These are phyloP conservation scores for Aspergillus tamarii DNA, from an alignment of 2,329 filamentous ascomycete species.

Conservation along the genomic window DNA sequence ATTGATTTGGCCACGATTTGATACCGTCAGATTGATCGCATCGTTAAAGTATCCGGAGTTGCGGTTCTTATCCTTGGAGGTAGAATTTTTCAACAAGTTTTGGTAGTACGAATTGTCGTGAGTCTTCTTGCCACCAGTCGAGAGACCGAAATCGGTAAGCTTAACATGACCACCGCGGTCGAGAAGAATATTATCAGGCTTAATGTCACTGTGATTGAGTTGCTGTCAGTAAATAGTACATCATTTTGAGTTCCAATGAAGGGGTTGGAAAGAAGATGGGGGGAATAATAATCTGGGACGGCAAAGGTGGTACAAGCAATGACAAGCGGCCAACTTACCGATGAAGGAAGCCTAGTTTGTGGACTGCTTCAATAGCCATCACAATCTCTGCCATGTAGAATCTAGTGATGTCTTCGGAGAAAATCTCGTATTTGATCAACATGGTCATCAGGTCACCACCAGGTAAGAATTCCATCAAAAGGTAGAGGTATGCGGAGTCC, in stretches of 20 bases:
- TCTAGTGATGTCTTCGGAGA: conserved; percentile 95
- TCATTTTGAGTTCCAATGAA: not conserved
- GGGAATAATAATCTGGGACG: not conserved
- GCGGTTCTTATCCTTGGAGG: conserved; percentile 72
- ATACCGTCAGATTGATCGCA: conserved; percentile 97
- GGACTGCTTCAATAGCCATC: conserved; percentile 96
- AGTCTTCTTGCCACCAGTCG: conserved; percentile 95
- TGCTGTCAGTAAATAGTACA: conserved; percentile 22
- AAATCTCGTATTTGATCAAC: conserved; percentile 99
- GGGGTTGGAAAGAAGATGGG: too few relatives aligned
- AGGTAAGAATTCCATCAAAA: conserved; percentile 99
- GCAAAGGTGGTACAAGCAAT: not conserved
- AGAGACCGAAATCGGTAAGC: conserved; percentile 95
- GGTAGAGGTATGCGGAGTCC: conserved; percentile 93
- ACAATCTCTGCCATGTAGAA: conserved; percentile 99
- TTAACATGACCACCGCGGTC: conserved; percentile 97
- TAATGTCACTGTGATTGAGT: conserved; percentile 75
- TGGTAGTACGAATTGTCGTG: conserved; percentile 99
- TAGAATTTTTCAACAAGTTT: conserved; percentile 84
- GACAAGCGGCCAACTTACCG: conserved; percentile 64
- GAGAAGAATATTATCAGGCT: conserved; percentile 96
- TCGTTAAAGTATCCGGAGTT: conserved; percentile 90
- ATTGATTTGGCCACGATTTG: conserved; percentile 96
- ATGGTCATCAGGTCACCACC: conserved; percentile 99
- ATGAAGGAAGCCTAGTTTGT: conserved; percentile 97